These are phyloP conservation scores for Salvia rosmarinus DNA, from an alignment of 257 asterid genomes.

Conservation along the genomic window DNA sequence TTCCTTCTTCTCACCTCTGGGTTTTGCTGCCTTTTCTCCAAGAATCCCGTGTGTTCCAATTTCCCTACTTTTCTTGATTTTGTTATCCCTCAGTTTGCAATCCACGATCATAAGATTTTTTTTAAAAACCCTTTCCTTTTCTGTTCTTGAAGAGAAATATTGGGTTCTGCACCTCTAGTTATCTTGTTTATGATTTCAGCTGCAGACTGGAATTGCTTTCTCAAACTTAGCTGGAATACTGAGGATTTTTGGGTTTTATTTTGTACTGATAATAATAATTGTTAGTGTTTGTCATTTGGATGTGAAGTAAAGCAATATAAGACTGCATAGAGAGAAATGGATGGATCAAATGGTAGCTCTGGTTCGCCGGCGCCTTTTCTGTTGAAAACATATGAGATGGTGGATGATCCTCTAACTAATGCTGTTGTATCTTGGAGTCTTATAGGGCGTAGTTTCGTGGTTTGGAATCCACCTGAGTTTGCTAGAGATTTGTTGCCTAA, in stretches of 20 bases:
- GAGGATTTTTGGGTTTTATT: neutral
- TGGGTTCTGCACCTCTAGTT: neutral
- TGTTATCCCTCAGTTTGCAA: neutral
- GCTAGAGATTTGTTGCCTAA: conserved; percentile 81
- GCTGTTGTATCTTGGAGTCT: conserved; percentile 81
- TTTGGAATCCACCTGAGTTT: conserved; percentile 91
- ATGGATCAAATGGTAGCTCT: conserved; percentile 61
- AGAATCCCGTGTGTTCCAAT: conserved; percentile 31
- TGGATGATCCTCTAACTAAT: conserved; percentile 64
- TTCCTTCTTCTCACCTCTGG: conserved; percentile 20
- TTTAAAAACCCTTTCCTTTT: neutral
- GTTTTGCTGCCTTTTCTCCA: conserved; percentile 35
- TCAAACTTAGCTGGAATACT: neutral
- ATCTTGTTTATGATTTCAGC: neutral
- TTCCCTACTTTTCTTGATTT: conserved; percentile 5
- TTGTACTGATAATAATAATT: conserved; percentile 7
- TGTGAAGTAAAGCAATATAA: no score
- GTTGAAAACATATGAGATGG: conserved; percentile 86
- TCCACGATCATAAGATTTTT: neutral
- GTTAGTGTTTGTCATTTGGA: no score
- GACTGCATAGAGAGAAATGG: conserved; percentile 45
- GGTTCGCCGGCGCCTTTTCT: conserved; percentile 85
- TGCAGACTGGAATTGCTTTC: neutral
- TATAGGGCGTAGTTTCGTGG: conserved; percentile 68
- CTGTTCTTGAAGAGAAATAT: neutral